A percentile compares a stretch with the other conserved stretches of the same genome.
Evolutionary conservation across 495 filamentous ascomycete genomes (phyloP).

Genomic region (Penicillium verhagenii): DNA sequence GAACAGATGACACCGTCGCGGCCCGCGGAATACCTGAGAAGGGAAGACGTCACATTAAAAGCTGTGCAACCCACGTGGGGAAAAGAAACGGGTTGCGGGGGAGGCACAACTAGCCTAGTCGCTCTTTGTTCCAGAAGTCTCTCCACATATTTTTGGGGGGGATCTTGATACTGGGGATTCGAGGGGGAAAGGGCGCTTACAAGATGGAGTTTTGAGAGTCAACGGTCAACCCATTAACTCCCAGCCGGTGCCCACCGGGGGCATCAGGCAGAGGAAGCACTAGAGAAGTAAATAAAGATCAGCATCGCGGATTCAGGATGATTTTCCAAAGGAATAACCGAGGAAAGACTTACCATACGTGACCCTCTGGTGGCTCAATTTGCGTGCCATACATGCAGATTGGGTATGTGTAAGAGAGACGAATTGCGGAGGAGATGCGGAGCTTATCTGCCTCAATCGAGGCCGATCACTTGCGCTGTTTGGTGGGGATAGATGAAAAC

Average conservation of each 20-base stretch:
- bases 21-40: conserved; percentile 83
- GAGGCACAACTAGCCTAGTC: neutral
- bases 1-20: conserved; percentile 95
- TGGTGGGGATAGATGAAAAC: conserved; percentile 19
- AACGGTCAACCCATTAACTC: conserved; percentile 89
- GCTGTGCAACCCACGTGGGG: conserved; percentile 16
- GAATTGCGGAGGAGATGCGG: conserved; percentile 42
- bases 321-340: neutral
- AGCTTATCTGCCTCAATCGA: conserved; percentile 31
- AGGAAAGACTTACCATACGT: conserved; percentile 41
- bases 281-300: conserved; percentile 31
- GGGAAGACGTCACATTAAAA: conserved; percentile 22
- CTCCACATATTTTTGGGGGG: too few relatives aligned
- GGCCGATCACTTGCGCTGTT: conserved; percentile 31
- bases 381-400: conserved; percentile 46
- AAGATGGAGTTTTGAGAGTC: conserved; percentile 83
- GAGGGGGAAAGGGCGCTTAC: conserved; percentile 50
- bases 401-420: conserved; percentile 17
- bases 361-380: conserved; percentile 51
- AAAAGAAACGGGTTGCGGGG: neutral
- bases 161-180: neutral
- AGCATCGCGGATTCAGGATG: neutral
- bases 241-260: conserved; percentile 84
- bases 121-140: neutral
- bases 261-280: conserved; percentile 94